phyloP scores from a whole-genome alignment of 2,329 filamentous ascomycete species.

The Torrubiellomyces zombiae region DNA sequence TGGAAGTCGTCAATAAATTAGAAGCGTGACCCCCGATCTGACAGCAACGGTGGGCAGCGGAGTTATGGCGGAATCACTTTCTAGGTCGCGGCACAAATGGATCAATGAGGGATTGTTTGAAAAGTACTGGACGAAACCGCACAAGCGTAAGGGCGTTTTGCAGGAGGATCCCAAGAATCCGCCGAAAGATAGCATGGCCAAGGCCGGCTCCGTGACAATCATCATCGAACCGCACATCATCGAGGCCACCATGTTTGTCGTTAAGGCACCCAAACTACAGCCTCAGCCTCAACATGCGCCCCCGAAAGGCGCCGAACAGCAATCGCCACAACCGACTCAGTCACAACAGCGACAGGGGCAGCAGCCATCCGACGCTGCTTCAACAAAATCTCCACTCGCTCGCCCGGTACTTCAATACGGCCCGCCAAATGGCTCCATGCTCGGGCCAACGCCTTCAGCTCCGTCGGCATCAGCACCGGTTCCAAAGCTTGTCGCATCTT shows the following conservation, averaged over 20 bases:
- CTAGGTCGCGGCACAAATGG: constrained; percentile 59
- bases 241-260: constrained; percentile 56
- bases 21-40: too few relatives aligned
- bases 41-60: too few relatives aligned
- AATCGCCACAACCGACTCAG: constrained; percentile 2
- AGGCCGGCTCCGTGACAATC: constrained; percentile 56
- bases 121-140: constrained; percentile 61
- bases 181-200: constrained; percentile 53
- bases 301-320: constrained; percentile 4
- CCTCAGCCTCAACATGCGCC: constrained; percentile 14
- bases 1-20: too few relatives aligned
- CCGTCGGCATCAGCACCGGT: constrained; percentile 1
- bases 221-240: constrained; percentile 68
- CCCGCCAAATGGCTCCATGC: constrained; percentile 45
- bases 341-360: constrained; percentile 7
- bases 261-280: constrained; percentile 44
- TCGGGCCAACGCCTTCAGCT: constrained; percentile 25
- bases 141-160: constrained; percentile 47
- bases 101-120: constrained; percentile 56
- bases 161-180: constrained; percentile 51
- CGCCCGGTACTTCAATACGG: constrained; percentile 50
- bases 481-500: too few relatives aligned
- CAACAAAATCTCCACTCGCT: constrained; percentile 6
- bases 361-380: constrained; percentile 7
- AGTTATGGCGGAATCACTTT: constrained; percentile 56